These are phyloP conservation scores for Arctostaphylos glauca DNA, from an alignment of 148 eudicot genomes.

Conservation along the genomic window DNA sequence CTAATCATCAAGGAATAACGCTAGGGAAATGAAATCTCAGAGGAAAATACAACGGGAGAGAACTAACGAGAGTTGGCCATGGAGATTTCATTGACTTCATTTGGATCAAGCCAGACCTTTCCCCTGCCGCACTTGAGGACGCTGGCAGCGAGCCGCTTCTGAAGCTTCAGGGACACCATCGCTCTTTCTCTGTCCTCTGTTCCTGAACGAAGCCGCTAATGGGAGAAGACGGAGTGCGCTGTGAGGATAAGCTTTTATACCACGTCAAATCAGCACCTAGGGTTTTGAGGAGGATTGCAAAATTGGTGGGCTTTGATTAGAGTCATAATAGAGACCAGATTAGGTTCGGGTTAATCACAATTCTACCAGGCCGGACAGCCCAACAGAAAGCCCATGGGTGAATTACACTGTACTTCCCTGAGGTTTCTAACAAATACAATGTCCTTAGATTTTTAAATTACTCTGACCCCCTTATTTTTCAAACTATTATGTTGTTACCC, in stretches of 20 bases:
- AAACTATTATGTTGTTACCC: too few relatives aligned
- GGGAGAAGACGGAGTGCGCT: not conserved
- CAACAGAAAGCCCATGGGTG: not conserved
- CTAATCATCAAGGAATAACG: slow-evolving; percentile 5
- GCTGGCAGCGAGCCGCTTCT: slow-evolving; percentile 74
- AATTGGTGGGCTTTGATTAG: not conserved
- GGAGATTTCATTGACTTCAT: slow-evolving; percentile 78
- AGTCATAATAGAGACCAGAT: not conserved
- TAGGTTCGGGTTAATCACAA: not conserved
- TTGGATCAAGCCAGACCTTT: slow-evolving; percentile 84
- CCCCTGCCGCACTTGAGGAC: slow-evolving; percentile 79
- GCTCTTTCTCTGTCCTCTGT: slow-evolving; percentile 18
- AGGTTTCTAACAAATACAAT: too few relatives aligned
- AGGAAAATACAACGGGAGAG: not conserved
- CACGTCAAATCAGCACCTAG: slow-evolving; percentile 2
- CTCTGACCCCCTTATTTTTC: too few relatives aligned
- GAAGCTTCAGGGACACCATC: slow-evolving; percentile 79
- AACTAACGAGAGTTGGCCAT: slow-evolving; percentile 83
- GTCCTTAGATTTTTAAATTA: too few relatives aligned
- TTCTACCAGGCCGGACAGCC: not conserved
- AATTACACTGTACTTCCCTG: too few relatives aligned
- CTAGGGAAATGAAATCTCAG: not conserved
- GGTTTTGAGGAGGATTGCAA: slow-evolving; percentile 1
- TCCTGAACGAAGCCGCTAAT: not conserved
- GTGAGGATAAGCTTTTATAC: not conserved